phyloP scores from a whole-genome alignment of 2,329 filamentous ascomycete genomes.

The Colletotrichum destructivum region DNA sequence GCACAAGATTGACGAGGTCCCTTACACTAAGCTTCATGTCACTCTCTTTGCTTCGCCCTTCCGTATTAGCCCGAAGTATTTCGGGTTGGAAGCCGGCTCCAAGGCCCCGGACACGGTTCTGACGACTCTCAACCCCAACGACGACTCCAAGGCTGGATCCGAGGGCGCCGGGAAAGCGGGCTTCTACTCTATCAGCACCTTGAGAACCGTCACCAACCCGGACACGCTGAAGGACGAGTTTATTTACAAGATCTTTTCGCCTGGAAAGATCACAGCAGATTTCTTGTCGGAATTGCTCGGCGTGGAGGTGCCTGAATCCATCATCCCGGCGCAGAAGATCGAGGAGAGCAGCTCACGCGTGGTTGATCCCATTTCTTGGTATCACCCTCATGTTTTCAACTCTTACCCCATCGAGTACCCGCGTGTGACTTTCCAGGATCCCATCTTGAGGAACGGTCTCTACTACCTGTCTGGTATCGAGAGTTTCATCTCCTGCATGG shows the following conservation, averaged over 20 bases:
- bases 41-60: conserved; percentile 88
- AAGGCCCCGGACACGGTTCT: conserved; percentile 81
- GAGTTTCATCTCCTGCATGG: conserved; percentile 97
- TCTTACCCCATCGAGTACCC: conserved; percentile 91
- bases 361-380: conserved; percentile 78
- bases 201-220: conserved; percentile 76
- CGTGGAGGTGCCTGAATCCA: conserved; percentile 60
- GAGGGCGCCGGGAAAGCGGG: conserved; percentile 79
- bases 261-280: conserved; percentile 64
- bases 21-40: conserved; percentile 89
- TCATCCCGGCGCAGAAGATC: conserved; percentile 49
- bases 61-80: conserved; percentile 79
- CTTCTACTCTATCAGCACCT: conserved; percentile 89
- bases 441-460: conserved; percentile 75
- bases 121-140: conserved; percentile 80
- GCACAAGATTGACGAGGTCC: conserved; percentile 80
- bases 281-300: conserved; percentile 70
- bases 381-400: conserved; percentile 82
- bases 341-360: conserved; percentile 45
- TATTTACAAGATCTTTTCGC: conserved; percentile 77
- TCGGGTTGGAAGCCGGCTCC: conserved; percentile 73
- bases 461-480: conserved; percentile 87
- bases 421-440: conserved; percentile 88
- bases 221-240: conserved; percentile 67
- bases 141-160: conserved; percentile 64